phyloP scores from a whole-genome alignment of 176 grass and related monocot species.

The Typha latifolia region DNA sequence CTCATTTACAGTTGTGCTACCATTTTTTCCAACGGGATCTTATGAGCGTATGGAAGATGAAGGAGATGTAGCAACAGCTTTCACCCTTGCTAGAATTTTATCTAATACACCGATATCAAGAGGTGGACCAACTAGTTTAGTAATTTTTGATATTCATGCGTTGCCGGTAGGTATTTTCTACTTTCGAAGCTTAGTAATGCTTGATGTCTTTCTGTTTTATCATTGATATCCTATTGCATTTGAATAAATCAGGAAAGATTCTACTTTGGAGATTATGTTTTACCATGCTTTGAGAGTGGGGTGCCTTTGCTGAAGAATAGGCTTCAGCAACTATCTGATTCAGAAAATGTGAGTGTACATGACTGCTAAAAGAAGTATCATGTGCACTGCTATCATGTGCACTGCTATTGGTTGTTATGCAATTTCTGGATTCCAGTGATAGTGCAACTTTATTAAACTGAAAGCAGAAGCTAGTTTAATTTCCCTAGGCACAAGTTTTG shows the following conservation, averaged over 20 bases:
- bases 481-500: too few relatives aligned
- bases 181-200: not conserved
- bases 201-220: not conserved
- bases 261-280: slow-evolving; percentile 69
- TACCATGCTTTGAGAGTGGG: slow-evolving; percentile 83
- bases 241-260: slow-evolving; percentile 30
- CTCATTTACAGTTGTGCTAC: slow-evolving; percentile 86
- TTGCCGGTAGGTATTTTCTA: not conserved
- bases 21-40: slow-evolving; percentile 91
- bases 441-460: too few relatives aligned
- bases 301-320: slow-evolving; percentile 63
- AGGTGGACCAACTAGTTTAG: slow-evolving; percentile 78
- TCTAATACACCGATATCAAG: slow-evolving; percentile 87
- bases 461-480: too few relatives aligned
- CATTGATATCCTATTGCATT: not conserved
- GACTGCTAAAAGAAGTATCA: not conserved
- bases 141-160: slow-evolving; percentile 89
- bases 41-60: slow-evolving; percentile 97
- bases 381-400: too few relatives aligned
- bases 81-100: slow-evolving; percentile 79
- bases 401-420: too few relatives aligned
- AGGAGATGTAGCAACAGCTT: slow-evolving; percentile 89
- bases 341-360: slow-evolving; percentile 42
- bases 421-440: too few relatives aligned
- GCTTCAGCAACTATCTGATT: slow-evolving; percentile 63